Evolutionary conservation across 371 early-diverging fungal species (phyloP).

Genomic region (Batkoa obscura): DNA sequence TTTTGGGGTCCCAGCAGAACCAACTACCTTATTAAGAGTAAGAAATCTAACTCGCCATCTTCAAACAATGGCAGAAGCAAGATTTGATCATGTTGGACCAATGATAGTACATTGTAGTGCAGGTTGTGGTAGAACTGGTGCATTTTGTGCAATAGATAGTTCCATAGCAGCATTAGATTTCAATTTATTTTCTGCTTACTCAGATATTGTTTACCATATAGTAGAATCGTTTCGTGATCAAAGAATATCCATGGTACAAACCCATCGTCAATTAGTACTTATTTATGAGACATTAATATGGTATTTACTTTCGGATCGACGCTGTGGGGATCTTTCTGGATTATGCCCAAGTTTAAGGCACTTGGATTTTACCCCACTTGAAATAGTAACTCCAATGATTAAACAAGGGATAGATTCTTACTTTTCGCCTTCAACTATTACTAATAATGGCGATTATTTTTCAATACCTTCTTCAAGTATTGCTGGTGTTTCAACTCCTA

Average conservation of each 20-base stretch:
- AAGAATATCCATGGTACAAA: slow-evolving; percentile 76
- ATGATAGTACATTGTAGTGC: slow-evolving; percentile 72
- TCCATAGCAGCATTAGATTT: slow-evolving; percentile 13
- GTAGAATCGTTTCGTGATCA: slow-evolving; percentile 57
- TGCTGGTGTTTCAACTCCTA: background rate
- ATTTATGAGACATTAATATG: slow-evolving; percentile 51
- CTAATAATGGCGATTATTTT: background rate
- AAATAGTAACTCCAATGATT: background rate
- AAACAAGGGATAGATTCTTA: background rate
- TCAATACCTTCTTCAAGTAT: background rate
- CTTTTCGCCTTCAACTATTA: background rate
- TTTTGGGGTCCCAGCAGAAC: slow-evolving; percentile 43
- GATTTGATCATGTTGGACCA: slow-evolving; percentile 19
- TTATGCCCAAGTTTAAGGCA: slow-evolving; percentile 2
- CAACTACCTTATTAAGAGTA: slow-evolving; percentile 21
- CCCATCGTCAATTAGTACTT: slow-evolving; percentile 59
- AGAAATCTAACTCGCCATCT: slow-evolving; percentile 17
- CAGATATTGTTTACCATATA: slow-evolving; percentile 40
- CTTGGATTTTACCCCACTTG: background rate
- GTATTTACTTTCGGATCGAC: slow-evolving; percentile 5
- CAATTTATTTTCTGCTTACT: slow-evolving; percentile 11
- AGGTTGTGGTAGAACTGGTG: slow-evolving; percentile 95
- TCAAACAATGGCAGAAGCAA: slow-evolving; percentile 10
- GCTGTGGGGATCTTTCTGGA: slow-evolving; percentile 5
- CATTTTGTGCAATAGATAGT: slow-evolving; percentile 64